Conservation (phyloP, 352 stramenopile genomes). For the Globisporangium echinulatum region DNA sequence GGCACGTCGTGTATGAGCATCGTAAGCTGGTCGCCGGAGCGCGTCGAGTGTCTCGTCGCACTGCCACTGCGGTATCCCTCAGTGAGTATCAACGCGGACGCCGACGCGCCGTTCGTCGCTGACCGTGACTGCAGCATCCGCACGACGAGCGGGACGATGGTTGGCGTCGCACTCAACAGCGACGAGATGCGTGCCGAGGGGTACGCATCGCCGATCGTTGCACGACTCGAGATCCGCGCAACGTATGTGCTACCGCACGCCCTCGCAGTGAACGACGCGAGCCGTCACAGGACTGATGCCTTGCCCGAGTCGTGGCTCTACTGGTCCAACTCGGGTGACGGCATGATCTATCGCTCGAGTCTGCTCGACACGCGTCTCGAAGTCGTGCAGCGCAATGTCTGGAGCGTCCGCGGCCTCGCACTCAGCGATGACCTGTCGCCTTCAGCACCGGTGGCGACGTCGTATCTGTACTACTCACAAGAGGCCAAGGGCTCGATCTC, state of each 20-base stretch:
- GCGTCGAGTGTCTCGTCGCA: conserved; percentile 53
- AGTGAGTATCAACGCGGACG: background rate
- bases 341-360: conserved; percentile 54
- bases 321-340: conserved; percentile 67
- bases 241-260: conserved; percentile 38
- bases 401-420: conserved; percentile 47
- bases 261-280: conserved; percentile 32
- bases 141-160: conserved; percentile 44
- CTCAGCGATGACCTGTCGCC: conserved; percentile 5
- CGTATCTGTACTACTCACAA: conserved; percentile 45
- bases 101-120: conserved; percentile 10
- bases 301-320: conserved; percentile 33
- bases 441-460: background rate
- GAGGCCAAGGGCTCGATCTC: conserved; percentile 54
- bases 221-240: conserved; percentile 30
- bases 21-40: conserved; percentile 25
- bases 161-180: conserved; percentile 30
- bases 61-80: conserved; percentile 22
- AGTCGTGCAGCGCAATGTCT: conserved; percentile 31
- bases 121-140: conserved; percentile 42
- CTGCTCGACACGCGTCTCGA: conserved; percentile 35
- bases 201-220: conserved; percentile 43
- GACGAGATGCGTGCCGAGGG: conserved; percentile 44
- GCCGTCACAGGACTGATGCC: background rate
- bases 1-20: conserved; percentile 37